These are phyloP conservation scores for Kluyveromyces sp. DNA, from an alignment of 1,139 yeast genomes.

Conservation along the genomic window DNA sequence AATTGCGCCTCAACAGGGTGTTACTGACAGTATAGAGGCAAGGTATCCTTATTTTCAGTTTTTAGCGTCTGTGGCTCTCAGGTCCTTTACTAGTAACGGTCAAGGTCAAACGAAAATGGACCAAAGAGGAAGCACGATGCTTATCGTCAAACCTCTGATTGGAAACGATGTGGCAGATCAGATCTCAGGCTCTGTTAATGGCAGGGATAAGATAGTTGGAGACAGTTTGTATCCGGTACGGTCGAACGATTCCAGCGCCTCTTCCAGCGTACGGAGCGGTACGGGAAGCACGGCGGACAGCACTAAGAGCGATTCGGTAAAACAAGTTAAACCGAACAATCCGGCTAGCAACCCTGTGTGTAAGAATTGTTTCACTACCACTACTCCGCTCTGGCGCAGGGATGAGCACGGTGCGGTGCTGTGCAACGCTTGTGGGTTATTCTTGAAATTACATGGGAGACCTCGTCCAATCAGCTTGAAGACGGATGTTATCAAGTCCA, in stretches of 20 bases:
- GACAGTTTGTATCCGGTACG: background rate
- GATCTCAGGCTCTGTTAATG: background rate
- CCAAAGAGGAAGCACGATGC: background rate
- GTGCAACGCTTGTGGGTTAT: slow-evolving; percentile 93
- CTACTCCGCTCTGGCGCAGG: slow-evolving; percentile 92
- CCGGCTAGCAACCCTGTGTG: slow-evolving; percentile 48
- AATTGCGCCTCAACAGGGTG: background rate
- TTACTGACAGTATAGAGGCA: background rate
- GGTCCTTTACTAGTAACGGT: background rate
- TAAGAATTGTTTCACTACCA: slow-evolving; percentile 84
- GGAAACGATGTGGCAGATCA: background rate
- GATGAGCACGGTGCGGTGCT: slow-evolving; percentile 90
- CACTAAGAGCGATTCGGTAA: background rate
- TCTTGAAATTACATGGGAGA: slow-evolving; percentile 83
- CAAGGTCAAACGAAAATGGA: background rate
- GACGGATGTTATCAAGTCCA: slow-evolving; percentile 84
- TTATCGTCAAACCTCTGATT: background rate
- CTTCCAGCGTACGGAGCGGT: background rate
- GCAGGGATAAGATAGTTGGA: background rate
- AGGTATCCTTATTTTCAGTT: background rate
- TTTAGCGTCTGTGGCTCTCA: no score
- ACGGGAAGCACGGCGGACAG: background rate
- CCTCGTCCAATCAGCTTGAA: slow-evolving; percentile 87
- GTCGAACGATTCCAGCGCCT: slow-evolving; percentile 3
- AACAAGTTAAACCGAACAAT: slow-evolving; percentile 5